A percentile compares a stretch with the other conserved stretches of the same genome.
These are phyloP conservation scores for Plantago elongata DNA, from an alignment of 257 asterid genomes.

Conservation along the genomic window DNA sequence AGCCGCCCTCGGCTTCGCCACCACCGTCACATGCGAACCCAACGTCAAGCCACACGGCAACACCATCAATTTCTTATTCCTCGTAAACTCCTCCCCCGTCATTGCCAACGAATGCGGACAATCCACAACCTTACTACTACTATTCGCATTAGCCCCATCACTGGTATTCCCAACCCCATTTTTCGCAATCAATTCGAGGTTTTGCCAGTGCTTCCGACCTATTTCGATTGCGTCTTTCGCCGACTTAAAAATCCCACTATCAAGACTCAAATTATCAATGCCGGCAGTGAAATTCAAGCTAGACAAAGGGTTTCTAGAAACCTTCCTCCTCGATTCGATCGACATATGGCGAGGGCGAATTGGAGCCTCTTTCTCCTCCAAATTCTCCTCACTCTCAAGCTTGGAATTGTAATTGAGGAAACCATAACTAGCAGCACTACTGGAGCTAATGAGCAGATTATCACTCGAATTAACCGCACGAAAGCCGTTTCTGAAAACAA, in stretches of 20 bases:
- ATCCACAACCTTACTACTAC: conserved; percentile 22
- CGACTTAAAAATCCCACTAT: conserved; percentile 45
- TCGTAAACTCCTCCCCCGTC: conserved; percentile 46
- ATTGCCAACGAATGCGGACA: conserved; percentile 66
- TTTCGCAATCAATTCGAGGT: conserved; percentile 39
- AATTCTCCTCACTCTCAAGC: conserved; percentile 66
- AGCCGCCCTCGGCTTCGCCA: conserved; percentile 68
- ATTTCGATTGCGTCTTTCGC: conserved; percentile 67
- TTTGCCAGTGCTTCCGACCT: conserved; percentile 74
- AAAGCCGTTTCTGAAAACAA: conserved; percentile 54
- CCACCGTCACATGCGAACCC: conserved; percentile 81
- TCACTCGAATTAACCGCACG: conserved; percentile 24
- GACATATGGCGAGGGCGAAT: conserved; percentile 58
- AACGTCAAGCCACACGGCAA: conserved; percentile 84
- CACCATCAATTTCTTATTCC: conserved; percentile 47
- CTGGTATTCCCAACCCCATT: conserved; percentile 14
- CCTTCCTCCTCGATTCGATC: conserved; percentile 29
- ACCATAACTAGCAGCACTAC: conserved; percentile 39
- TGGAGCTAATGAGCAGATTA: neutral
- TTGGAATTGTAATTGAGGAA: conserved; percentile 48
- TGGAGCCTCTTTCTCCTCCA: conserved; percentile 56
- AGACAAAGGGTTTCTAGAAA: conserved; percentile 30
- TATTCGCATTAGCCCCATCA: neutral
- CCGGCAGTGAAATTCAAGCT: conserved; percentile 51
- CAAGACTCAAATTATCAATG: conserved; percentile 35